These are phyloP conservation scores for Dionaea muscipula DNA, from an alignment of 179 eudicot species.

Conservation along the genomic window DNA sequence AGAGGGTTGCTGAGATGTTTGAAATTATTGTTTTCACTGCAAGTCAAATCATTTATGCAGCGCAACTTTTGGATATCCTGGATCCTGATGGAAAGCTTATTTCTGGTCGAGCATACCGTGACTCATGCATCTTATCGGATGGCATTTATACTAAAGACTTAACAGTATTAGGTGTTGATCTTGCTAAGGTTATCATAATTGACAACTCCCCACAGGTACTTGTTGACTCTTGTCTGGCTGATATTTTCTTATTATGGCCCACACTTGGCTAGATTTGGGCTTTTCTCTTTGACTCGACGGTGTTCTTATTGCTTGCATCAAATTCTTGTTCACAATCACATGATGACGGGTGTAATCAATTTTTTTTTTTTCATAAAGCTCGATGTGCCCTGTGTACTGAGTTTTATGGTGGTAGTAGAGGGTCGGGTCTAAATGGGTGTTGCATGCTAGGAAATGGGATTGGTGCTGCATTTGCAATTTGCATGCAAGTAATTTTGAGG, in stretches of 20 bases:
- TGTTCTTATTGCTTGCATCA: too few species aligned
- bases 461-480: background rate
- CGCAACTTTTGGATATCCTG: constrained; percentile 69
- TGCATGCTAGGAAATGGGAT: too few species aligned
- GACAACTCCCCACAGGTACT: constrained; percentile 96
- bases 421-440: background rate
- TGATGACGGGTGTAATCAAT: too few species aligned
- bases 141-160: constrained; percentile 87
- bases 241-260: background rate
- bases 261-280: background rate
- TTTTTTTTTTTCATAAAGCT: too few species aligned
- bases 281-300: background rate
- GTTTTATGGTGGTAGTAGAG: too few species aligned
- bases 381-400: too few species aligned
- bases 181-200: constrained; percentile 78
- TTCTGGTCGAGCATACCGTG: constrained; percentile 80
- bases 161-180: constrained; percentile 88
- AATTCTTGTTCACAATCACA: too few species aligned
- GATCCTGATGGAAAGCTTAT: constrained; percentile 78
- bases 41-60: constrained; percentile 92
- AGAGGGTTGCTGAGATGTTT: constrained; percentile 84
- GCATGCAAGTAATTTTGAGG: background rate
- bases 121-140: constrained; percentile 81
- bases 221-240: constrained; percentile 3
- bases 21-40: constrained; percentile 86